Conservation (phyloP, 1,284 basidiomycete species). For the Termitomyces sp. region DNA sequence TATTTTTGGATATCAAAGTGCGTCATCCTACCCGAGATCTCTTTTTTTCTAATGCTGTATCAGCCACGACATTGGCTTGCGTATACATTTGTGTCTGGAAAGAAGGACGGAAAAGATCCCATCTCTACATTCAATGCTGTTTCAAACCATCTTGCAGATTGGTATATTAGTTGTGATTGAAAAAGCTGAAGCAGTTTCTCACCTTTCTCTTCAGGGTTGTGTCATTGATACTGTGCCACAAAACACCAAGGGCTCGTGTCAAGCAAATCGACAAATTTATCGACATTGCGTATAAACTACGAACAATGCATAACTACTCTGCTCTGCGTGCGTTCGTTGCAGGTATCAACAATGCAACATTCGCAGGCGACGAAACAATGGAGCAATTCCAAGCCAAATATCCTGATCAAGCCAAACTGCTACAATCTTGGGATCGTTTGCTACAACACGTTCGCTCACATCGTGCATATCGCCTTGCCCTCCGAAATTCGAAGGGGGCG, state of each 20-base stretch:
- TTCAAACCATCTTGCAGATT: slow-evolving; percentile 73
- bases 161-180: slow-evolving; percentile 39
- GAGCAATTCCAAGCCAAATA: slow-evolving; percentile 59
- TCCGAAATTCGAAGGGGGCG: slow-evolving; percentile 74
- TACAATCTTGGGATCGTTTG: slow-evolving; percentile 74
- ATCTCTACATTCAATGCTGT: slow-evolving; percentile 65
- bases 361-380: slow-evolving; percentile 66
- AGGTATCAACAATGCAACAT: slow-evolving; percentile 74
- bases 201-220: slow-evolving; percentile 51
- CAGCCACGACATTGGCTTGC: slow-evolving; percentile 79
- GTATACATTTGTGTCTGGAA: slow-evolving; percentile 63
- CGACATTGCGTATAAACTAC: slow-evolving; percentile 65
- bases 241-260: slow-evolving; percentile 59
- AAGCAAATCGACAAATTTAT: slow-evolving; percentile 75
- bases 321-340: slow-evolving; percentile 76
- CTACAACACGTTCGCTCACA: slow-evolving; percentile 69
- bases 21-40: slow-evolving; percentile 15
- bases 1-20: slow-evolving; percentile 70
- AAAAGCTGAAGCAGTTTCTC: background rate
- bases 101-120: slow-evolving; percentile 59
- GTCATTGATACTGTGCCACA: slow-evolving; percentile 75
- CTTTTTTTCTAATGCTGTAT: slow-evolving; percentile 1
- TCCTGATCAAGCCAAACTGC: slow-evolving; percentile 61
- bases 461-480: slow-evolving; percentile 73
- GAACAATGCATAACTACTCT: slow-evolving; percentile 74